Base-by-base conservation (phyloP, 2,329 filamentous ascomycete genomes). In the Fusarium solani-melongenae region DNA sequence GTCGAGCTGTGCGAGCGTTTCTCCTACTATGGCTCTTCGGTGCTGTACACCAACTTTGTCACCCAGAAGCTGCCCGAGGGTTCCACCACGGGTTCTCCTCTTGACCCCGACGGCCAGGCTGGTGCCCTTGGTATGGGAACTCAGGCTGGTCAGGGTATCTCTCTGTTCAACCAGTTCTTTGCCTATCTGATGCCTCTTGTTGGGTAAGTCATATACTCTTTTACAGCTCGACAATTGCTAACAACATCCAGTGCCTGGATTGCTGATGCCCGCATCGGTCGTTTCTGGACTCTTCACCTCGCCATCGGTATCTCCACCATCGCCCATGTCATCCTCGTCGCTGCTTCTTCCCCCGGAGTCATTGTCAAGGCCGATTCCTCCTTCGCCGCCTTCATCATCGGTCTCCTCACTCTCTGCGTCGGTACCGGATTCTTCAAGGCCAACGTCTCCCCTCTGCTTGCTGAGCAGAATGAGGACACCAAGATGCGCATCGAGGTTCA, bases 381-480 rank as follows among this genome's bases (percentile, higher is more conserved):
- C 0, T 88, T 94, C 53, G 91, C 85, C 2, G 90, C 89, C 60
- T 92, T 94, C 76, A 87, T 94, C 78, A 89, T 94, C 79, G 92
- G 92, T n/a, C 83, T 87, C 34, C 77, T 88, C 36, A 78, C 79
- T 27, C 84, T 88, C 41, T 86, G 86, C 73, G 81, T 94, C 33
- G 93, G 93, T 49, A 94, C 92, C 1, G 93, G 93, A 70, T 92
- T 93, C 77, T 94, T 95, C 88, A 96, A 95, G 85, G 89, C 92
- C 72, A 95, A 95, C 78, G 92, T 95, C 49, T 91, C 91, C 0
- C 91, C 92, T 0, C 84, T 94, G 20, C 89, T 94, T 64, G 92
- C 92, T 22, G 92, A 94, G 77, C 92, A 94, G 81, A 92, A 92
- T 80, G 86, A 85, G 36, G 88, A 90, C 66, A 87, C 85, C 5